Base-by-base conservation (phyloP, 2,329 filamentous ascomycete species). In the Aspergillus costaricaensis region DNA sequence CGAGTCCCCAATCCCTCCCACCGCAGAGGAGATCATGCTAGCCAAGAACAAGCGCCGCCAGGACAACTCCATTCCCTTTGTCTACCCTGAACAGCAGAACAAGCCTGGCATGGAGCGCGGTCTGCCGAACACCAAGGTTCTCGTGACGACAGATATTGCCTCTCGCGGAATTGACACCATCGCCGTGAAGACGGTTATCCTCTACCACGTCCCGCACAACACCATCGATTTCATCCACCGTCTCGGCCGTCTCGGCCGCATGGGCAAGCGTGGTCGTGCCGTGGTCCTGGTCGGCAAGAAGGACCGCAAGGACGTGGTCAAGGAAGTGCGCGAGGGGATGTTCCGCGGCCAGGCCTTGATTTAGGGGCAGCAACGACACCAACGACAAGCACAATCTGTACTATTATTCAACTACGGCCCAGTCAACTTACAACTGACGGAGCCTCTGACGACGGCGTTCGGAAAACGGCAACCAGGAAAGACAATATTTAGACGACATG, bases 221-320 rank as follows among this genome's bases (percentile, higher is more conserved):
- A 96, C 92, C 0, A 96, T 99, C 62, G 96, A 99, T 76, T 99
- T 99, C 71, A 97, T 99, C 71, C 96, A 99, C 77, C 89, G 96
- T 15, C 86, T 98, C 4, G 95, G 95, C 15, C 86, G 95, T 59
- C 92, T 95, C 1, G 95, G 95, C 0, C 86, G 95, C 36, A 98
- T 98, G 92, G 92, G 92, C 2, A 86, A 92, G 63, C 85, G 95
- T 74, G 95, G 95, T 15, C 85, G 93, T 58, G 95, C 92, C 19
- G 88, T 98, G 65, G 93, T 98, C 27, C 80, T 99, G 38, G 91
- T 97, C 1, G 94, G 93, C 63, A 94, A 91, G 75, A 86, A 92
- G 63, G 95, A 98, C 75, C 83, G 95, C 56, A 91, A 90, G 72
- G 94, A 98, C 76, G 86, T 98, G 30, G 92, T 98, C 36, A 87